Percentiles rank a stretch among this genome's conserved stretches.
Evolutionary conservation across 345 rosid genomes (phyloP).

Genomic region (Zanthoxylum bungeanum): DNA sequence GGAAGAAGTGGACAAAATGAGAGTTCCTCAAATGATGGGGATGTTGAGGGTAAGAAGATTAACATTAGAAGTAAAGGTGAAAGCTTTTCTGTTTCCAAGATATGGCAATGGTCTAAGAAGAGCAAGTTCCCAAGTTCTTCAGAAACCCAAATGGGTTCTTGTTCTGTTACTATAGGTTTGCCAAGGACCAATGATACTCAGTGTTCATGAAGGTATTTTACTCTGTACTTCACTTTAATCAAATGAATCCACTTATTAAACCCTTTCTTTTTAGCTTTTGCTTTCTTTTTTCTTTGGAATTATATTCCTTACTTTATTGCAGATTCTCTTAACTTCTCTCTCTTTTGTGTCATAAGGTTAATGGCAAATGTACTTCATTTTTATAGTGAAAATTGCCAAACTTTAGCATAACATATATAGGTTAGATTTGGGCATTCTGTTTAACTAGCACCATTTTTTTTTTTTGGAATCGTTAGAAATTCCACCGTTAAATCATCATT

Average conservation of each 20-base stretch:
- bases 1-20: slow-evolving; percentile 33
- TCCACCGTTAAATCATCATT: too few relatives aligned
- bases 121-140: slow-evolving; percentile 44
- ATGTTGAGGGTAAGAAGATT: slow-evolving; percentile 74
- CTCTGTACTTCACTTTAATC: slow-evolving; percentile 22
- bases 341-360: slow-evolving; percentile 1
- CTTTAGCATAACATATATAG: not conserved
- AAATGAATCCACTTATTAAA: slow-evolving; percentile 26
- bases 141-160: slow-evolving; percentile 32
- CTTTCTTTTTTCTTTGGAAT: slow-evolving; percentile 19
- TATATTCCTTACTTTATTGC: slow-evolving; percentile 15
- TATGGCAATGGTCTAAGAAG: slow-evolving; percentile 91
- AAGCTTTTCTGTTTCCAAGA: slow-evolving; percentile 92
- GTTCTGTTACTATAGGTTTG: slow-evolving; percentile 26
- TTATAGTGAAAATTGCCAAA: slow-evolving; percentile 12
- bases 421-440: not conserved
- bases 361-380: slow-evolving; percentile 2
- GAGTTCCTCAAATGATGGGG: slow-evolving; percentile 40
- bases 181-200: slow-evolving; percentile 40
- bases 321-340: not conserved
- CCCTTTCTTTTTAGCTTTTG: slow-evolving; percentile 12
- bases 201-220: slow-evolving; percentile 41
- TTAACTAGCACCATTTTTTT: too few relatives aligned
- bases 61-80: slow-evolving; percentile 74
- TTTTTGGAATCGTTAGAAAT: too few relatives aligned